Conservation (phyloP, 306 rosid species). For the Corylus avellana region DNA sequence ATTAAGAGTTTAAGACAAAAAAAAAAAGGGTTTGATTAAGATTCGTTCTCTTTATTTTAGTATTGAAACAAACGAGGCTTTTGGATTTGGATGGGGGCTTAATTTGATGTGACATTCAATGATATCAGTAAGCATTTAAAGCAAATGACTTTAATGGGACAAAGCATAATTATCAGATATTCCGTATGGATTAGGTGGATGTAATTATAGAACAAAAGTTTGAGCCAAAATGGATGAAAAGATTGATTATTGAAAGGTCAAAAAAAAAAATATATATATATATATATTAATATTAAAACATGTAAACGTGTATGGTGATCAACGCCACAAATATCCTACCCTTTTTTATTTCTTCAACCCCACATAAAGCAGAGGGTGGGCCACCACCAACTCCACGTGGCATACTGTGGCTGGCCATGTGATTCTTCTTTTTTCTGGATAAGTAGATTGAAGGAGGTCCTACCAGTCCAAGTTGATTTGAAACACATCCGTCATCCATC, state of each 20-base stretch:
- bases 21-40: neutral
- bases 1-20: neutral
- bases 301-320: constrained; percentile 15
- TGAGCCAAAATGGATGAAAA: too few species aligned
- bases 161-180: constrained; percentile 6
- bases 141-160: neutral
- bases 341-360: neutral
- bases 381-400: constrained; percentile 14
- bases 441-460: neutral
- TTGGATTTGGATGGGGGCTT: neutral
- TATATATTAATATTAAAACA: too few species aligned
- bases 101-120: constrained; percentile 5
- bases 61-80: neutral
- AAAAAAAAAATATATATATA: neutral
- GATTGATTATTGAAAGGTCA: neutral
- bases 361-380: constrained; percentile 1
- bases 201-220: neutral
- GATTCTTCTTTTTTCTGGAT: too few species aligned
- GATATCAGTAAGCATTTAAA: constrained; percentile 13
- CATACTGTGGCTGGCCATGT: neutral
- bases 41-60: neutral
- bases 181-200: constrained; percentile 10
- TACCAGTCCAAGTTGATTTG: neutral
- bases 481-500: neutral
- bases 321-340: neutral